Evolutionary conservation across 768 basidiomycete species (phyloP), one percentile per base, ranked within the genome.

Genomic region (Royoungia palumana): DNA sequence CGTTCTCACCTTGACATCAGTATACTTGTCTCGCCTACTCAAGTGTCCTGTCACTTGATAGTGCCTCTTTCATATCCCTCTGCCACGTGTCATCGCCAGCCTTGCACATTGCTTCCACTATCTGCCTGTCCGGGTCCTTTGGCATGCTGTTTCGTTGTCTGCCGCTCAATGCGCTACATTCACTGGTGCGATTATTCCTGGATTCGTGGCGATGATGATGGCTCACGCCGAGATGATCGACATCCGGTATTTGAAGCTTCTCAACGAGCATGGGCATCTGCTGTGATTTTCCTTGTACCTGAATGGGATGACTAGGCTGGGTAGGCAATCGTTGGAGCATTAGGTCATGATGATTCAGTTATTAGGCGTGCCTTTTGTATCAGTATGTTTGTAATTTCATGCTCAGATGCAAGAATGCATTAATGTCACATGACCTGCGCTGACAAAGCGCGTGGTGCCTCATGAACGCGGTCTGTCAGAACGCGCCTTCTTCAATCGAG

Each of bases 331-430:
- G 53, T 83, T 30, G 59, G 54, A 4, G 64, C 60, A 5, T 66
- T 83, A 19, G 65, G 68, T 21, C 72, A 76, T 55, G 80, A 72
- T 4, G 65, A 64, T 6, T 59, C 68, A 6, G 74, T 72, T 27
- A 73, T 87, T 32, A 84, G 83, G 3, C 88, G 89, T 62, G 80
- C 82, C 14, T 89, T 89, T 61, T 87, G 82, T 60, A 80, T 90
- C 42, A 79, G 84, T 87, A 54, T 59, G 83, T 72, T 21, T 14
- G 5, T 32, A n/a, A n/a, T 35, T 27, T 5, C 41, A 21, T 44
- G 5, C 11, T 10, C 27, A 25, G n/a, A n/a, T n/a, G 6, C 27
- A 10, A 28, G 9, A 28, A 28, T 28, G n/a, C n/a, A n/a, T n/a
- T n/a, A 13, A 21, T 21, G 13, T 50, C 59, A 60, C 46, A 48